A percentile compares a stretch with the other conserved stretches of the same genome.
These are phyloP conservation scores for Eimeria tenella DNA, from an alignment of 169 alveolate species.

Conservation along the genomic window DNA sequence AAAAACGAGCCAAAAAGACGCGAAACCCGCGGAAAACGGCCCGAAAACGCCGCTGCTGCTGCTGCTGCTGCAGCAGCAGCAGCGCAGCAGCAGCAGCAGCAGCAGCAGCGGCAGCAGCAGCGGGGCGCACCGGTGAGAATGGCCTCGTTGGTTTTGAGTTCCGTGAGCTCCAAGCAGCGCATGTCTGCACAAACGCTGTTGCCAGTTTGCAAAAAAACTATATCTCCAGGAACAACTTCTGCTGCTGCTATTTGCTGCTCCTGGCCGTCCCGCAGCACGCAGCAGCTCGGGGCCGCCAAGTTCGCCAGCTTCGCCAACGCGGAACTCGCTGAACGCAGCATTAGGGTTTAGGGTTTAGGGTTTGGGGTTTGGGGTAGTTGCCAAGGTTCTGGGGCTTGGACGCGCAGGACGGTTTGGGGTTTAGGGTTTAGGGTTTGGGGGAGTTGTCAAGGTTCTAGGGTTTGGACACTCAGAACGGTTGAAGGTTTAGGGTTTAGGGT, in stretches of 20 bases:
- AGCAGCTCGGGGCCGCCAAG: conserved; percentile 93
- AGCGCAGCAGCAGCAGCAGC: neutral
- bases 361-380: no score
- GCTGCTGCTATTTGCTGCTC: conserved; percentile 88
- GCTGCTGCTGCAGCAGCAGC: no score
- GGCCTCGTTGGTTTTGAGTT: conserved; percentile 95
- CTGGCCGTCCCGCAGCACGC: conserved; percentile 89
- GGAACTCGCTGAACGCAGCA: conserved; percentile 82
- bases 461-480: no score
- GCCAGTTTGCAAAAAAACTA: conserved; percentile 93
- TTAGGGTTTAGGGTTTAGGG: no score
- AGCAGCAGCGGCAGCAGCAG: neutral
- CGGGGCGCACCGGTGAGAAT: conserved; percentile 92
- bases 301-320: conserved; percentile 94
- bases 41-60: no score
- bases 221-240: conserved; percentile 96
- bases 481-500: no score
- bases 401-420: no score
- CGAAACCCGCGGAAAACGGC: no score
- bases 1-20: no score
- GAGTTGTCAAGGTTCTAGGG: no score
- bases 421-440: no score
- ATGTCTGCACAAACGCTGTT: conserved; percentile 96
- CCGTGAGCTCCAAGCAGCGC: conserved; percentile 92
- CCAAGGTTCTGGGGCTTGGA: no score